Evolutionary conservation across 495 filamentous ascomycete genomes (phyloP).

Genomic region (Pyronema omphalodes): DNA sequence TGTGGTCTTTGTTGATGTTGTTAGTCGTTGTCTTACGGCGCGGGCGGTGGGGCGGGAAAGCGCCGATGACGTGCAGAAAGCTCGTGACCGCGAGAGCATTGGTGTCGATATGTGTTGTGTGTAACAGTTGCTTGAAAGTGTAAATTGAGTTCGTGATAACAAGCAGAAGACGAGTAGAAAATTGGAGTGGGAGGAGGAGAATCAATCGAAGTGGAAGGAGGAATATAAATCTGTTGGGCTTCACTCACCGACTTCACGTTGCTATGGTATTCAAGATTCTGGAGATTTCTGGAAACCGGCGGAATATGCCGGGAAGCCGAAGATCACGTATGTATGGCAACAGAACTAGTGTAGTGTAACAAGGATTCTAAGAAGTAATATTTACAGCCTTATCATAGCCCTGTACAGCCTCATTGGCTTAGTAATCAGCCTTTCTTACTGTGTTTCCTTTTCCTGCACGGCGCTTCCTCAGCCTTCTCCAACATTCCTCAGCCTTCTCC

Average conservation of each 20-base stretch:
- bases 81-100: conserved; percentile 13
- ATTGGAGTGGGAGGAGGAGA: background rate
- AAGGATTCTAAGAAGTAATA: too few species aligned
- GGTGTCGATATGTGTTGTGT: background rate
- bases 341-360: too few species aligned
- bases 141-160: background rate
- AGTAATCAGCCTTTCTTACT: too few species aligned
- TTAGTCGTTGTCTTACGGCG: background rate
- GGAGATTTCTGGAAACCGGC: background rate
- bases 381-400: too few species aligned
- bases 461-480: too few species aligned
- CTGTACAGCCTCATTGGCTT: too few species aligned
- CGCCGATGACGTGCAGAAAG: background rate
- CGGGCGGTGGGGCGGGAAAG: conserved; percentile 1
- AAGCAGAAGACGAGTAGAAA: background rate
- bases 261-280: background rate
- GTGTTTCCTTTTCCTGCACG: too few species aligned
- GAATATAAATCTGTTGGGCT: background rate
- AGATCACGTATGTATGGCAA: too few species aligned
- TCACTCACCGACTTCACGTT: background rate
- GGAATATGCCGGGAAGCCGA: background rate
- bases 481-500: too few species aligned
- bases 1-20: background rate
- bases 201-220: background rate
- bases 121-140: too few species aligned